These are phyloP conservation scores for Helminthosporium solani DNA, from an alignment of 2,329 filamentous ascomycete species.

Conservation along the genomic window DNA sequence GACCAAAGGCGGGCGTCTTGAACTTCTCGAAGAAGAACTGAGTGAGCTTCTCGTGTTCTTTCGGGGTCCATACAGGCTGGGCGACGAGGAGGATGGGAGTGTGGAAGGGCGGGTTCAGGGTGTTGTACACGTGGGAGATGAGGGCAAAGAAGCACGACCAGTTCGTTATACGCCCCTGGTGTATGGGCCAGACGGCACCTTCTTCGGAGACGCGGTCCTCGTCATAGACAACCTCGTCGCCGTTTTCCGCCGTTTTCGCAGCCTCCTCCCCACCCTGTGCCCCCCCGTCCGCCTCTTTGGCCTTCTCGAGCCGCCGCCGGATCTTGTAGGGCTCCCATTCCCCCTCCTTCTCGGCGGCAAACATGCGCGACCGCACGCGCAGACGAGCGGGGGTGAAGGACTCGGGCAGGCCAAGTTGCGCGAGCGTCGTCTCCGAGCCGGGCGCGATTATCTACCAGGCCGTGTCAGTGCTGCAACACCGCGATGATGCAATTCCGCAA, in stretches of 20 bases:
- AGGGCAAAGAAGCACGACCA: slow-evolving; percentile 94
- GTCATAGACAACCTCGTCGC: slow-evolving; percentile 68
- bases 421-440: slow-evolving; percentile 85
- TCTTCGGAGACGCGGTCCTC: slow-evolving; percentile 87
- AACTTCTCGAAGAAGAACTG: slow-evolving; percentile 98
- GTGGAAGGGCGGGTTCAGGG: slow-evolving; percentile 87
- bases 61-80: slow-evolving; percentile 85
- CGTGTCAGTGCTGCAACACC: slow-evolving; percentile 9
- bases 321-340: slow-evolving; percentile 82
- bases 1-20: slow-evolving; percentile 85
- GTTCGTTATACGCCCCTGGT: slow-evolving; percentile 78
- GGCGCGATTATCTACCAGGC: slow-evolving; percentile 65
- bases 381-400: slow-evolving; percentile 86
- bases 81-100: slow-evolving; percentile 89
- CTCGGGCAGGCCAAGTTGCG: slow-evolving; percentile 85
- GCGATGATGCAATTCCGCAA: too few species aligned
- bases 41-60: slow-evolving; percentile 82
- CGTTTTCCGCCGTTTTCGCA: slow-evolving; percentile 42
- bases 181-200: slow-evolving; percentile 84
- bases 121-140: slow-evolving; percentile 86
- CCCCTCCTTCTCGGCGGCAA: slow-evolving; percentile 71
- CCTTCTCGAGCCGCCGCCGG: slow-evolving; percentile 49
- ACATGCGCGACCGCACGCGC: slow-evolving; percentile 92
- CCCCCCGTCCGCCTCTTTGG: slow-evolving; percentile 20
- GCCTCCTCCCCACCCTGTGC: slow-evolving; percentile 20